Conservation (phyloP, 2,329 filamentous ascomycete genomes). For the Ceratocystis variospora region DNA sequence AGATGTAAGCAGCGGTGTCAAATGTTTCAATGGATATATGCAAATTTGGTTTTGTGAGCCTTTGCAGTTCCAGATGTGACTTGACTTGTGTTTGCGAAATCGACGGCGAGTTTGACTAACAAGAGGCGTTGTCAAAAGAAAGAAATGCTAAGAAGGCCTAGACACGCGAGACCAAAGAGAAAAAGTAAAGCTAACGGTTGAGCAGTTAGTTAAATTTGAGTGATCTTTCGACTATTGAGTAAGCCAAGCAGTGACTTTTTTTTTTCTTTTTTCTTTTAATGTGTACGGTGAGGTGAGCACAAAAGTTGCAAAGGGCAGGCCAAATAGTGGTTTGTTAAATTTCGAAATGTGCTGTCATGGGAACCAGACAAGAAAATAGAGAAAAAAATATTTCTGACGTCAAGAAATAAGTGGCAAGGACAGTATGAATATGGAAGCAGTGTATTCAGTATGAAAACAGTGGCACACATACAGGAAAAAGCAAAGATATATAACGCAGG, state of each 20-base stretch:
- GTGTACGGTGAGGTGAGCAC: not conserved
- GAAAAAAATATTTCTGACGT: conserved; percentile 8
- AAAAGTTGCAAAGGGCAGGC: conserved; percentile 8
- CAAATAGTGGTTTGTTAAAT: conserved; percentile 3
- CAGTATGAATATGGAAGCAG: not conserved
- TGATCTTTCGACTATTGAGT: not conserved
- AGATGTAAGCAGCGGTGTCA: not conserved
- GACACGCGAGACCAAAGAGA: not conserved
- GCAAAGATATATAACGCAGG: conserved; percentile 15
- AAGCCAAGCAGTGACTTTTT: not conserved
- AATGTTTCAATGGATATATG: not conserved
- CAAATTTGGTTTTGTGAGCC: not conserved
- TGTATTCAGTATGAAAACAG: not conserved
- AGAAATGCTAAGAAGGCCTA: not conserved
- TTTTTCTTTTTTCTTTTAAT: not conserved
- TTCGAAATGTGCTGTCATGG: not conserved
- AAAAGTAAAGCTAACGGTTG: not conserved
- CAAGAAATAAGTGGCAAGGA: conserved; percentile 6
- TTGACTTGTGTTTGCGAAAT: not conserved
- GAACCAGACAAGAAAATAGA: not conserved
- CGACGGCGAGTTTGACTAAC: not conserved
- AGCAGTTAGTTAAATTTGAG: not conserved
- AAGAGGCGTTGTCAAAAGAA: not conserved
- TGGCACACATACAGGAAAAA: conserved; percentile 12
- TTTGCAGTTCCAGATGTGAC: not conserved